Conservation (phyloP, 2,329 filamentous ascomycete species). For the Mycogone perniciosa region DNA sequence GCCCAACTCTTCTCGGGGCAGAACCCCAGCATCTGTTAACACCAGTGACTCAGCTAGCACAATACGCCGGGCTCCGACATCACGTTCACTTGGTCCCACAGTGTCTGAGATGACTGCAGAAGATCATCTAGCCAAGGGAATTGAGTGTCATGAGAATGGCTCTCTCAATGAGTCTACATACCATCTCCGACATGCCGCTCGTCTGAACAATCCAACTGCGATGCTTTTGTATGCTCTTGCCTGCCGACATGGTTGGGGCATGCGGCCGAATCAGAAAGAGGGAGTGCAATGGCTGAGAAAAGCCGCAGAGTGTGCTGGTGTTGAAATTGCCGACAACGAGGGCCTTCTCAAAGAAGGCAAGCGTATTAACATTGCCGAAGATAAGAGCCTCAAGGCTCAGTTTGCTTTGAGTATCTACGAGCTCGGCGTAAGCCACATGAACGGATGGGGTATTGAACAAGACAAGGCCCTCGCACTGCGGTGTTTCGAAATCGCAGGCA, state of each 20-base stretch:
- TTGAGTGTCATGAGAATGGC: slow-evolving; percentile 82
- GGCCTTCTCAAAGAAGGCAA: slow-evolving; percentile 58
- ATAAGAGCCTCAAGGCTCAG: slow-evolving; percentile 81
- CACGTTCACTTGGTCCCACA: slow-evolving; percentile 44
- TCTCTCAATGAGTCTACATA: slow-evolving; percentile 92
- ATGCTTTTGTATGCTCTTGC: slow-evolving; percentile 96
- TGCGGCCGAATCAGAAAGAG: slow-evolving; percentile 85
- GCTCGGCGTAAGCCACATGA: slow-evolving; percentile 92
- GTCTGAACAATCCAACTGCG: slow-evolving; percentile 77
- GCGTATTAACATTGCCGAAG: slow-evolving; percentile 58
- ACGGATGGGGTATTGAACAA: slow-evolving; percentile 94
- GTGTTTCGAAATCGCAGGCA: slow-evolving; percentile 94
- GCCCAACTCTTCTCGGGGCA: slow-evolving; percentile 35
- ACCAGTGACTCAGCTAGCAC: slow-evolving; percentile 52
- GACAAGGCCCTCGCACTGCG: slow-evolving; percentile 81
- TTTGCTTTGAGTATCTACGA: slow-evolving; percentile 96
- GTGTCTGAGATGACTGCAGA: slow-evolving; percentile 71
- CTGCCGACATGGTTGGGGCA: slow-evolving; percentile 95
- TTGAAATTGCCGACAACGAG: slow-evolving; percentile 80
- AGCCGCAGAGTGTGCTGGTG: slow-evolving; percentile 75
- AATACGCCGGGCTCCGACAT: slow-evolving; percentile 34
- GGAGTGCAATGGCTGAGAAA: slow-evolving; percentile 89
- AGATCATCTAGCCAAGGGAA: slow-evolving; percentile 84
- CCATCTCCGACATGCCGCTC: slow-evolving; percentile 83
- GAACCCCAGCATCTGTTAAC: slow-evolving; percentile 41